These are phyloP conservation scores for Blastosporella zonata DNA, from an alignment of 1,284 basidiomycete genomes.

Conservation along the genomic window DNA sequence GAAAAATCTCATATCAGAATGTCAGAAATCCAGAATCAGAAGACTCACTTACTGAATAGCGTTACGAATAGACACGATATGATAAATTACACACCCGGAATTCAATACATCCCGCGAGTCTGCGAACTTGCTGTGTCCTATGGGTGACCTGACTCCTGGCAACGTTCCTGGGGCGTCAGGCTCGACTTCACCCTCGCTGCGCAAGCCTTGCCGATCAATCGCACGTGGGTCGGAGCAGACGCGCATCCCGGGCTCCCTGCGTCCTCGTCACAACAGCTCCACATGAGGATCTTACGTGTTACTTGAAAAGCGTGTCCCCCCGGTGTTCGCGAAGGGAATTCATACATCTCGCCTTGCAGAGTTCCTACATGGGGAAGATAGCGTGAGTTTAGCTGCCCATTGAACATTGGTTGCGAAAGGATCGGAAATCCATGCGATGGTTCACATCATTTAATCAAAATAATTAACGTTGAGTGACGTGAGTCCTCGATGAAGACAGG, in stretches of 20 bases:
- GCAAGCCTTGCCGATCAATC: background rate
- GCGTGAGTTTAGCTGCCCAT: background rate
- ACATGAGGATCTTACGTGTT: slow-evolving; percentile 35
- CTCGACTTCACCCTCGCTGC: background rate
- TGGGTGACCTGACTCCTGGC: background rate
- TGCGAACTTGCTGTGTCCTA: background rate
- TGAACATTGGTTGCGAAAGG: background rate
- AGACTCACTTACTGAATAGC: background rate
- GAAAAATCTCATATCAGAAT: background rate
- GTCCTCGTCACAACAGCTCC: slow-evolving; percentile 43
- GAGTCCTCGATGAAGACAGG: background rate
- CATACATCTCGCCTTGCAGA: slow-evolving; percentile 35
- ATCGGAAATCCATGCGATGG: background rate
- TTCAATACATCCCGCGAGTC: background rate
- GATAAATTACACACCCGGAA: background rate
- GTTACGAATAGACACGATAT: background rate
- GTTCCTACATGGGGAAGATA: slow-evolving; percentile 24
- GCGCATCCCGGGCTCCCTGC: slow-evolving; percentile 32
- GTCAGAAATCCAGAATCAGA: background rate
- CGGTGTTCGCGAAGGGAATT: slow-evolving; percentile 34
- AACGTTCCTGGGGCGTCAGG: background rate
- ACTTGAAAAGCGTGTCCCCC: slow-evolving; percentile 30
- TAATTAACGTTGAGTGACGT: no score
- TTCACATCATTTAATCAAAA: no score
- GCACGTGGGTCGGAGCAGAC: slow-evolving; percentile 8